Evolutionary conservation across 1,284 basidiomycete genomes (phyloP).

Genomic region (Meripilus lineatus): DNA sequence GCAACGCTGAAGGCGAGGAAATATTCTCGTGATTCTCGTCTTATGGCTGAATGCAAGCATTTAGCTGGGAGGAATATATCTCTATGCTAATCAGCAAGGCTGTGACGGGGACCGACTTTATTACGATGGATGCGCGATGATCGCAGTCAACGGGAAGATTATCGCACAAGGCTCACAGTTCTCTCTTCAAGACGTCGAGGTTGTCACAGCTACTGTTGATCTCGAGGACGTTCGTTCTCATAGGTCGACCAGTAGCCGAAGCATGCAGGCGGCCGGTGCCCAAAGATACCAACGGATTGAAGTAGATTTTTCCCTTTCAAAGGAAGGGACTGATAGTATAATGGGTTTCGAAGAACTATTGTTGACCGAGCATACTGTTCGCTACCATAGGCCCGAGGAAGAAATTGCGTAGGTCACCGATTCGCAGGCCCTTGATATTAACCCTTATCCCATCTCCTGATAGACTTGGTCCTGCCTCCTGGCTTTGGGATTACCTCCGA

Average conservation of each 20-base stretch:
- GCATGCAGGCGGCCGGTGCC: slow-evolving; percentile 82
- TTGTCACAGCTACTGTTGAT: slow-evolving; percentile 92
- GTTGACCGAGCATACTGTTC: slow-evolving; percentile 49
- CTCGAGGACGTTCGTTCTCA: slow-evolving; percentile 92
- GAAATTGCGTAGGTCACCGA: slow-evolving; percentile 84
- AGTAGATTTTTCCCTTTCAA: slow-evolving; percentile 70
- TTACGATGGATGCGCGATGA: slow-evolving; percentile 96
- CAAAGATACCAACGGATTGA: slow-evolving; percentile 77
- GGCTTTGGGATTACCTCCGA: slow-evolving; percentile 98
- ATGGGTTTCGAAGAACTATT: slow-evolving; percentile 34
- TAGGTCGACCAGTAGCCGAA: slow-evolving; percentile 75
- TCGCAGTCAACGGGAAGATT: slow-evolving; percentile 90
- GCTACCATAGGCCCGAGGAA: slow-evolving; percentile 88
- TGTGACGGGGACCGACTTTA: slow-evolving; percentile 98
- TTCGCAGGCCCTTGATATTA: slow-evolving; percentile 1
- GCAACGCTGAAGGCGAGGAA: slow-evolving; percentile 82
- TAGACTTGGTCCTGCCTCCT: slow-evolving; percentile 95
- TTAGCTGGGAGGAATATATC: slow-evolving; percentile 92
- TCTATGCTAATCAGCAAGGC: slow-evolving; percentile 98
- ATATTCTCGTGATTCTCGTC: background rate
- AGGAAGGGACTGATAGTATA: slow-evolving; percentile 59
- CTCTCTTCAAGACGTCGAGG: slow-evolving; percentile 93
- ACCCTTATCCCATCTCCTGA: slow-evolving; percentile 6
- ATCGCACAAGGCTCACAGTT: slow-evolving; percentile 97
- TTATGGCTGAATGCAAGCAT: background rate